Evolutionary conservation across 208 protist species (phyloP).

Genomic region (Acanthamoeba rhysodes): DNA sequence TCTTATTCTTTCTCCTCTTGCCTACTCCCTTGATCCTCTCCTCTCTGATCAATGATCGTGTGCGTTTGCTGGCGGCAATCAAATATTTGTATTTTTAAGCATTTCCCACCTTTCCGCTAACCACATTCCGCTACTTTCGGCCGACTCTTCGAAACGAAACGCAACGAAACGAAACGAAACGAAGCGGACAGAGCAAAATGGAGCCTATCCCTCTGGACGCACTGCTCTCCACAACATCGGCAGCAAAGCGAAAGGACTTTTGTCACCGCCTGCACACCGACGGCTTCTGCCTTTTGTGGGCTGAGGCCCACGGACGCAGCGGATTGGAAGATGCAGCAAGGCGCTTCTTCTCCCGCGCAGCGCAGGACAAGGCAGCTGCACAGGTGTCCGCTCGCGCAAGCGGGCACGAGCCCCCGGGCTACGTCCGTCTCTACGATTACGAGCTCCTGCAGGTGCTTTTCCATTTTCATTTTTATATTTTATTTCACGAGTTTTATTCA

Average conservation of each 20-base stretch:
- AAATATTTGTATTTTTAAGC: neutral
- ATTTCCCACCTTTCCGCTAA: neutral
- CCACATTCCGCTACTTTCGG: neutral
- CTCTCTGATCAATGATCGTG: neutral
- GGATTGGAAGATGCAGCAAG: neutral
- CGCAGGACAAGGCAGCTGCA: neutral
- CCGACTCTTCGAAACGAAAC: neutral
- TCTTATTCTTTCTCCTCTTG: neutral
- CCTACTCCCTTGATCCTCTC: neutral
- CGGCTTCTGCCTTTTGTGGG: neutral
- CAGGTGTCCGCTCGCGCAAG: neutral
- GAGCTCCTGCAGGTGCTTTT: neutral
- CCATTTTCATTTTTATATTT: neutral
- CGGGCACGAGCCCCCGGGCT: neutral
- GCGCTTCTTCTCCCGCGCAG: neutral
- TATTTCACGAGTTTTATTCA: no score
- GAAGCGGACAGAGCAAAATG: no score
- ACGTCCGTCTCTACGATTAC: neutral
- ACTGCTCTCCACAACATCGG: neutral
- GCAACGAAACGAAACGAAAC: no score
- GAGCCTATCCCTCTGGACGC: neutral
- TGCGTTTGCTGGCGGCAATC: conserved; percentile 1
- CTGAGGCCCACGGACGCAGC: neutral
- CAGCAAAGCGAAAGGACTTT: neutral
- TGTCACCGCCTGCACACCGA: neutral